Evolutionary conservation across 2,329 filamentous ascomycete species (phyloP).

Genomic region (Celoporthe dispersa): DNA sequence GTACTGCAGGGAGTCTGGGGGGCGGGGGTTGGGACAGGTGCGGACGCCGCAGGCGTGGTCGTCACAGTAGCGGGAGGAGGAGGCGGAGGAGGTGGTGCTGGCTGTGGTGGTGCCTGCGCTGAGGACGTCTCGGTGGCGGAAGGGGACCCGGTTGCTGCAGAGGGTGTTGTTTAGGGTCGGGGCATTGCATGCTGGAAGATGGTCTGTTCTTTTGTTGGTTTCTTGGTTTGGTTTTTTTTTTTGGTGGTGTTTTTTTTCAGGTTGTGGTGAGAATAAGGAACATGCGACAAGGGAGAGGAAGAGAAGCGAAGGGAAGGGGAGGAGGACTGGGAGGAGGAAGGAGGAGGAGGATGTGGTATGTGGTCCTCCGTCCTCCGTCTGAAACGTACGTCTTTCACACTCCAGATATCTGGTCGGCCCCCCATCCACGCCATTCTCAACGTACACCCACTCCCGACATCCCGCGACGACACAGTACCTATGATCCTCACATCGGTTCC

Average conservation of each 20-base stretch:
- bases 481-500: conserved; percentile 21
- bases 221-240: too few species aligned
- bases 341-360: neutral
- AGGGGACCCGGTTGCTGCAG: conserved; percentile 20
- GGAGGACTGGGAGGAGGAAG: neutral
- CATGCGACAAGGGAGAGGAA: neutral
- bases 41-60: conserved; percentile 29
- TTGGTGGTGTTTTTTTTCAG: too few species aligned
- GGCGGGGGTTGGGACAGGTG: conserved; percentile 24
- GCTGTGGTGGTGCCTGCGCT: neutral
- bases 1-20: conserved; percentile 26
- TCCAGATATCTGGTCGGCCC: neutral
- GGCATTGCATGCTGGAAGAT: conserved; percentile 23
- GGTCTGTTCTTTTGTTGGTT: conserved; percentile 16
- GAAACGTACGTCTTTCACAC: conserved; percentile 21
- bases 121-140: neutral
- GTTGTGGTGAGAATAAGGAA: neutral
- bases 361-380: neutral
- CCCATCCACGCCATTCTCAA: conserved; percentile 22
- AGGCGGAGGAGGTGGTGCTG: neutral
- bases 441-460: conserved; percentile 20
- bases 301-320: neutral
- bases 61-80: conserved; percentile 21
- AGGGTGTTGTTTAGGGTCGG: conserved; percentile 8
- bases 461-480: conserved; percentile 13